Evolutionary conservation across 768 basidiomycete genomes (phyloP), one percentile per base, ranked within the genome.

Genomic region (Psilocybe sp.): DNA sequence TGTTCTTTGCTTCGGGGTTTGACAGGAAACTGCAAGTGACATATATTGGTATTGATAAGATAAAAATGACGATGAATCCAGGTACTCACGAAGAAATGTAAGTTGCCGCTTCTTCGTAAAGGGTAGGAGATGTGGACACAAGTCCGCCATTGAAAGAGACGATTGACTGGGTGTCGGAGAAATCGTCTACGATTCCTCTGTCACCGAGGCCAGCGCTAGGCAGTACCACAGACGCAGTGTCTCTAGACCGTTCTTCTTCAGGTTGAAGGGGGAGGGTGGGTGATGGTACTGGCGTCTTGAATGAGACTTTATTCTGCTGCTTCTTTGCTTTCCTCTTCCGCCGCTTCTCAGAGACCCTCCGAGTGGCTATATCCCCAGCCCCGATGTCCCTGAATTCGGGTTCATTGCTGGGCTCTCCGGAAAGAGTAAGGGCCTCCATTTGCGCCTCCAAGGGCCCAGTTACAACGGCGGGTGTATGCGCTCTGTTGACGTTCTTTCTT

Each of bases 11-110:
- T 5, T 72, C 64, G 1, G 81, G 76, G 52, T 76, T 74, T 2
- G 75, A 73, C 35, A 85, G 71, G 69, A 79, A 82, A 13, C 80
- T 84, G 50, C 14, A 43, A 32, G 20, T 34, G 33, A 40, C 15
- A 34, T 18, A 36, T 46, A 10, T 46, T 43, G 28, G 19, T 32
- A 18, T 11, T 44, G 15, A 36, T 31, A 2, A 8, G 40, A 36
- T 31, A 2, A 8, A 38, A 16, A 40, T 40, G 42, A 35, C 39
- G 36, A 50, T 49, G 23, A 47, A 46, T n/a, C 46, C 38, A 42
- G 39, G 51, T 38, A 81, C 83, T 48, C 61, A 87, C 85, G 77
- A 75, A 9, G 79, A 77, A 50, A 88, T 83, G 62, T 75, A 86
- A 37, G 65, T 67, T 11, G 77, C 73, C 1, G 86, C 86, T 50